Evolutionary conservation across 1,284 basidiomycete genomes (phyloP).

Genomic region (Microbotryum saponariae): DNA sequence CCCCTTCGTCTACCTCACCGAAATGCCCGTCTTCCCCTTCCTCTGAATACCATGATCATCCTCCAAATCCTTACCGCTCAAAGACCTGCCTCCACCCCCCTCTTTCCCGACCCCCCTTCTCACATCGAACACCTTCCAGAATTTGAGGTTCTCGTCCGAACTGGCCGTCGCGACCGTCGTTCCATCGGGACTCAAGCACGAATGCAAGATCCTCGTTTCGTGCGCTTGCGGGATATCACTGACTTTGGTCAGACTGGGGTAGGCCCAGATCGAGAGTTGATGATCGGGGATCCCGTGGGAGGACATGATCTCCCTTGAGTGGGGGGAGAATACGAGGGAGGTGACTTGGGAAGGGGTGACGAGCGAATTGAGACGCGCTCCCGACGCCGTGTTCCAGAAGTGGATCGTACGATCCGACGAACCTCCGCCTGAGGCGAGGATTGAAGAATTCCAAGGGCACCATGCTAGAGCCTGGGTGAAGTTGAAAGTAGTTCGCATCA

Average conservation of each 20-base stretch:
- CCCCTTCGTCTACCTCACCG: constrained; percentile 15
- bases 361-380: constrained; percentile 73
- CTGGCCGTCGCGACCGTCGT: constrained; percentile 83
- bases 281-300: constrained; percentile 85
- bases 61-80: neutral
- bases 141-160: constrained; percentile 89
- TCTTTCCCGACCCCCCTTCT: constrained; percentile 12
- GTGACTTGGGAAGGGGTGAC: constrained; percentile 85
- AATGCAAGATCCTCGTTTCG: constrained; percentile 78
- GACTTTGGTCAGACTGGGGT: constrained; percentile 63
- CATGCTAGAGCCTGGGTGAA: constrained; percentile 76
- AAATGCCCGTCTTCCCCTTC: constrained; percentile 33
- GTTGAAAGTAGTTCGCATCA: neutral
- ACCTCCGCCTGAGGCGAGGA: constrained; percentile 90
- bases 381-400: constrained; percentile 49
- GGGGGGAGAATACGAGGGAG: constrained; percentile 77
- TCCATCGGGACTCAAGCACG: constrained; percentile 74
- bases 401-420: constrained; percentile 91
- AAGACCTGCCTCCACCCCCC: constrained; percentile 15
- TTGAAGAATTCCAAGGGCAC: constrained; percentile 91
- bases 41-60: constrained; percentile 26
- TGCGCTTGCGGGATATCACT: constrained; percentile 87
- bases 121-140: constrained; percentile 54
- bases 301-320: constrained; percentile 81
- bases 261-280: constrained; percentile 58